Evolutionary conservation across 257 asterid species (phyloP).

Genomic region (Salvia splendens): DNA sequence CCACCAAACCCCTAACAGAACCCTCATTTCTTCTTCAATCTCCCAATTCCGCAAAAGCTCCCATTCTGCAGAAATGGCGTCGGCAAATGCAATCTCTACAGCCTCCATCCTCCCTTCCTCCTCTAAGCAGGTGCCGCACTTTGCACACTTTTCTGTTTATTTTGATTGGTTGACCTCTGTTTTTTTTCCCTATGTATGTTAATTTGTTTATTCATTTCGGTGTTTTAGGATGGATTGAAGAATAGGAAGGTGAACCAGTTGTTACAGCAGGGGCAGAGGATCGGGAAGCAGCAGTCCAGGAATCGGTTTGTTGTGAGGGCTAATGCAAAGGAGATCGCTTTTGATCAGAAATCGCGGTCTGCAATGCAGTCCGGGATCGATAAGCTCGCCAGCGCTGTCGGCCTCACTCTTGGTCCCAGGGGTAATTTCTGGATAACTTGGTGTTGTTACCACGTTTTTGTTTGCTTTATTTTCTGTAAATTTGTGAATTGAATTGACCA

Average conservation of each 20-base stretch:
- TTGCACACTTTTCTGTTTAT: not conserved
- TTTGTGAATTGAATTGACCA: not conserved
- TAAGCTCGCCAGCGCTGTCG: slow-evolving; percentile 91
- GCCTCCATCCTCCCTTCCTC: slow-evolving; percentile 62
- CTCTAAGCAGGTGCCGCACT: slow-evolving; percentile 49
- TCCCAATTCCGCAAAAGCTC: not conserved
- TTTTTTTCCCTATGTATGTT: not conserved
- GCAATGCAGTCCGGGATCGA: slow-evolving; percentile 93
- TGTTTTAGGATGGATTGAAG: slow-evolving; percentile 54
- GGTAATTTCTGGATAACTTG: slow-evolving; percentile 44
- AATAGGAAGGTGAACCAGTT: slow-evolving; percentile 58
- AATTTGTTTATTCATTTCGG: not conserved
- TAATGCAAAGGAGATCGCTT: slow-evolving; percentile 88
- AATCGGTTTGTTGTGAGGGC: slow-evolving; percentile 75
- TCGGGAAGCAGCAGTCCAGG: slow-evolving; percentile 53
- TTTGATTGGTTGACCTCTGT: slow-evolving; percentile 6
- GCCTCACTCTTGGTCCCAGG: slow-evolving; percentile 93
- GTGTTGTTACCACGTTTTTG: not conserved
- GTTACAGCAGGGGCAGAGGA: slow-evolving; percentile 67
- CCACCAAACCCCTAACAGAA: slow-evolving; percentile 28
- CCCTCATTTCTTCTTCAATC: not conserved
- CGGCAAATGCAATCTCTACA: slow-evolving; percentile 73
- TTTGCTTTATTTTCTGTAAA: not conserved
- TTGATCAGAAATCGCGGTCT: slow-evolving; percentile 82
- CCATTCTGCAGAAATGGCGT: slow-evolving; percentile 56